These are phyloP conservation scores for Podaxis sp. DNA, from an alignment of 768 basidiomycete genomes.

Conservation along the genomic window DNA sequence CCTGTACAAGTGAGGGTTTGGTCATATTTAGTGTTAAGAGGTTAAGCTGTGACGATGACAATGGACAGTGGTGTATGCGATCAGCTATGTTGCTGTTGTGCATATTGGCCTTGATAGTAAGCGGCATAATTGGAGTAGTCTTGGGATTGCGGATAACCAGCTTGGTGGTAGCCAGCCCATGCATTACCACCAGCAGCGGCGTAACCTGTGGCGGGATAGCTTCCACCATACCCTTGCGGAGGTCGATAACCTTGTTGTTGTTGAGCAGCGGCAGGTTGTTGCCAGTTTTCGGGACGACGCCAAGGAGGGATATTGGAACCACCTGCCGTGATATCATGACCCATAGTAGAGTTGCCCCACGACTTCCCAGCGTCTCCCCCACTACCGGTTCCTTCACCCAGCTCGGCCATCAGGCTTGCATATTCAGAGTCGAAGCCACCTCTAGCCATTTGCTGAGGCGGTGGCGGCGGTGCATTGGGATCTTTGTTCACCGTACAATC, in stretches of 20 bases:
- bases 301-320: slow-evolving; percentile 86
- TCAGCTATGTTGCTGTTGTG: slow-evolving; percentile 57
- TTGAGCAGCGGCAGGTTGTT: slow-evolving; percentile 50
- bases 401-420: slow-evolving; percentile 94
- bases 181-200: slow-evolving; percentile 40
- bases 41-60: slow-evolving; percentile 24
- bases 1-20: slow-evolving; percentile 15
- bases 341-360: slow-evolving; percentile 50
- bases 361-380: slow-evolving; percentile 54
- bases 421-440: slow-evolving; percentile 97
- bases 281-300: slow-evolving; percentile 90
- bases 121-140: slow-evolving; percentile 84
- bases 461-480: slow-evolving; percentile 61
- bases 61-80: slow-evolving; percentile 28
- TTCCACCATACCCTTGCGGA: slow-evolving; percentile 58
- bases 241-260: slow-evolving; percentile 69
- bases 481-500: slow-evolving; percentile 95
- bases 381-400: slow-evolving; percentile 77
- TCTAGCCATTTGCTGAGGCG: slow-evolving; percentile 55
- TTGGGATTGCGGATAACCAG: slow-evolving; percentile 53
- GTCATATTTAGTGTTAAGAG: slow-evolving; percentile 38
- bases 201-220: slow-evolving; percentile 33
- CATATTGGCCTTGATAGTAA: slow-evolving; percentile 88
- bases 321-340: slow-evolving; percentile 70
- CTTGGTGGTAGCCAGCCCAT: slow-evolving; percentile 49